Evolutionary conservation across 345 rosid genomes (phyloP).

Genomic region (Iberis pinnata): DNA sequence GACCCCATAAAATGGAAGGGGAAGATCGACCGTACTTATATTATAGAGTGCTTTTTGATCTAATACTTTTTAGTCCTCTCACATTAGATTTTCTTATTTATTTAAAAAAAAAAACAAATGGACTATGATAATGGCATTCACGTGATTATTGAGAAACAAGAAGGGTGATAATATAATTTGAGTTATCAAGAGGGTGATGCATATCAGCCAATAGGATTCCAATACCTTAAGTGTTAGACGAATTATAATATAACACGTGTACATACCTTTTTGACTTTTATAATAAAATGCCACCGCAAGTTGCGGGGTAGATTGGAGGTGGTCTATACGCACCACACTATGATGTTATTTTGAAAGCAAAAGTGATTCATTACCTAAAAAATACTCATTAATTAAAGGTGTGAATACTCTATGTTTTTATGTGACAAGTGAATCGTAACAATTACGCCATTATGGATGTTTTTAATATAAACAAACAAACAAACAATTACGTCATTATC

Average conservation of each 20-base stretch:
- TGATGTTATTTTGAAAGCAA: slow-evolving; percentile 15
- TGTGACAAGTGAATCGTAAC: slow-evolving; percentile 22
- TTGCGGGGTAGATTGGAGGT: slow-evolving; percentile 31
- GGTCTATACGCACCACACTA: slow-evolving; percentile 25
- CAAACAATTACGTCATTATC: too few species aligned
- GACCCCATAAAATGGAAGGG: slow-evolving; percentile 8
- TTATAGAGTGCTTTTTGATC: slow-evolving; percentile 25
- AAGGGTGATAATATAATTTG: slow-evolving; percentile 22
- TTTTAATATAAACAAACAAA: too few species aligned
- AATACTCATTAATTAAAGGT: too few species aligned
- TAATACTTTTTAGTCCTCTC: too few species aligned
- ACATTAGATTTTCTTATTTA: slow-evolving; percentile 4
- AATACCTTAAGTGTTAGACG: neutral
- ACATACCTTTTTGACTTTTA: neutral
- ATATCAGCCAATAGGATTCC: slow-evolving; percentile 19
- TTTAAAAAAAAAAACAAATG: neutral
- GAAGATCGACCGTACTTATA: slow-evolving; percentile 32
- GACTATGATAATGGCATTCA: slow-evolving; percentile 21
- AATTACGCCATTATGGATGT: slow-evolving; percentile 25
- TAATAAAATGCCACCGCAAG: slow-evolving; percentile 17
- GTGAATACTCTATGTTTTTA: neutral
- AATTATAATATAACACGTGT: slow-evolving; percentile 9
- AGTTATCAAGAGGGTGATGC: slow-evolving; percentile 21
- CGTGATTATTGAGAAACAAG: slow-evolving; percentile 5
- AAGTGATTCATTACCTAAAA: slow-evolving; percentile 12